Base-by-base conservation (phyloP, 352 stramenopile genomes). In the Blastocystis hominis region DNA sequence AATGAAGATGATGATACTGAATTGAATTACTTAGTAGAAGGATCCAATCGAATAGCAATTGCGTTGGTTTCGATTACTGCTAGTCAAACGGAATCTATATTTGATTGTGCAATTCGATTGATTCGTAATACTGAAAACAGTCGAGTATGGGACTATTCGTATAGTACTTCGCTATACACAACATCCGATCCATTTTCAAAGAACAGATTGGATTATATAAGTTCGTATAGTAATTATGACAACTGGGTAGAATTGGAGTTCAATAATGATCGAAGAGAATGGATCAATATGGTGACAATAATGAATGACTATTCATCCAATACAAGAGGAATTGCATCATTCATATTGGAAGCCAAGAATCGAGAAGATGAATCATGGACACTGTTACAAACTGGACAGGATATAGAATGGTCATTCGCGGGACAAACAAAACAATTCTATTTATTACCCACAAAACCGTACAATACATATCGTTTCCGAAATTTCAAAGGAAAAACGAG, bases 321-420 rank as follows among this genome's bases (percentile, higher is more conserved):
- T 4, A 24, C 6, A 4, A n/a, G 36, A 17, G 24, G 9, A 17
- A 4, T 63, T 17, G 17, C 24, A 24, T 53, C 38, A 53, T 78
- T 78, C 68, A 56, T 17, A 34, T 3, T 78, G 0, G 9, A 34
- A 17, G 68, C 68, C 3, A 17, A 46, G 10, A 78, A 78, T n/a
- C 24, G 47, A 5, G 36, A 59, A n/a, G 34, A 59, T 30, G 68
- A 78, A 38, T 10, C 24, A 24, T 78, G 68, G 68, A 78, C 68
- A 24, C 15, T 34, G 40, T 55, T 78, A 46, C 10, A 62, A n/a
- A 38, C 30, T 38, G n/a, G 10, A 3, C 15, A 5, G 20, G 36
- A 61, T 4, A 36, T 78, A 46, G 62, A 78, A n/a, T 78, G 68
- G 68, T n/a, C n/a, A n/a, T n/a, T n/a, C n/a, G n/a, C n/a, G n/a